phyloP scores from a whole-genome alignment of 768 basidiomycete genomes.

The Xerocomellus dryophilus region DNA sequence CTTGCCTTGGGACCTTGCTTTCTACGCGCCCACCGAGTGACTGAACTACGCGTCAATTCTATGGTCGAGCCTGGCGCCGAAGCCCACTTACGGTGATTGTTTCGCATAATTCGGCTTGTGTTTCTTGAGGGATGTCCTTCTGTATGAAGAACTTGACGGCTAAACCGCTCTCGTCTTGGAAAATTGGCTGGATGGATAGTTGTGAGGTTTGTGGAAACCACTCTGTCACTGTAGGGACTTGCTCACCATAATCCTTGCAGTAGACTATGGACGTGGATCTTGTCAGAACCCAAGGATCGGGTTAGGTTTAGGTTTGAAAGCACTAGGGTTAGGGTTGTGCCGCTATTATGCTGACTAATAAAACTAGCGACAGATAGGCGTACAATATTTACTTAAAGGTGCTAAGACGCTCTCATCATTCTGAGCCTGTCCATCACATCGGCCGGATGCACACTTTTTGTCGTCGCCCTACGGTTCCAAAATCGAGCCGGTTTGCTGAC shows the following conservation, averaged over 20 bases:
- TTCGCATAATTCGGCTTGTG: constrained; percentile 70
- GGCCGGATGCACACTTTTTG: constrained; percentile 37
- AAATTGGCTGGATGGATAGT: constrained; percentile 52
- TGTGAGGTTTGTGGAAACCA: constrained; percentile 1
- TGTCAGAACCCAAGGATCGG: constrained; percentile 30
- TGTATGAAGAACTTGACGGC: constrained; percentile 84
- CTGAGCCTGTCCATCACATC: constrained; percentile 46
- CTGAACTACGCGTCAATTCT: constrained; percentile 34
- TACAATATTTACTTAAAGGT: background rate
- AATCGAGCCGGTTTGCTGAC: constrained; percentile 38
- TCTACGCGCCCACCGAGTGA: constrained; percentile 75
- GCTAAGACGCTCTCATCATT: constrained; percentile 34
- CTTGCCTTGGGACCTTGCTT: constrained; percentile 71
- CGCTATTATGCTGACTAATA: background rate
- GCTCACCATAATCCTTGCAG: constrained; percentile 21
- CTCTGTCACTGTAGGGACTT: background rate
- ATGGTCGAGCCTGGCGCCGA: background rate
- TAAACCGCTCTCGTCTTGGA: constrained; percentile 64
- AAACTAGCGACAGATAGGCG: background rate
- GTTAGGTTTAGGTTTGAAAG: constrained; percentile 30
- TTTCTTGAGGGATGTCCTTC: constrained; percentile 66
- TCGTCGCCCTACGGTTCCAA: constrained; percentile 34
- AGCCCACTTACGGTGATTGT: constrained; percentile 55
- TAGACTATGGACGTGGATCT: background rate
- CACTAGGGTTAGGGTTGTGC: constrained; percentile 22